phyloP scores from a whole-genome alignment of 495 filamentous ascomycete species.

The Alectoria sarmentosa region DNA sequence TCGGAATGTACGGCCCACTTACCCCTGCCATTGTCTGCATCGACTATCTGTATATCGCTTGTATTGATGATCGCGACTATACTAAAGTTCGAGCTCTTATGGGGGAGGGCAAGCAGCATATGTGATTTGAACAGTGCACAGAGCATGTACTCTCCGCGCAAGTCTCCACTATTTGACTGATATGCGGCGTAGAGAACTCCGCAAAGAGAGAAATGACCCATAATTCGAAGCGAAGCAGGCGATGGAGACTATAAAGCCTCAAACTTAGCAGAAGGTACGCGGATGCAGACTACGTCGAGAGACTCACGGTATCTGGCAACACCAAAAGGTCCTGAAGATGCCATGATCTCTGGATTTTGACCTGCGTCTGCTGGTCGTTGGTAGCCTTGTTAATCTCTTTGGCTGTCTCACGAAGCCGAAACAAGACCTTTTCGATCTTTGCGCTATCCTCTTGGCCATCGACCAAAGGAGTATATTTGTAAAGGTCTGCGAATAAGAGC shows the following conservation, averaged over 20 bases:
- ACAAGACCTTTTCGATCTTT: conserved; percentile 68
- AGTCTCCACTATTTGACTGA: conserved; percentile 51
- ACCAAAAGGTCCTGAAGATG: conserved; percentile 68
- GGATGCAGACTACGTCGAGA: not conserved
- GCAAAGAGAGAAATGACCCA: conserved; percentile 79
- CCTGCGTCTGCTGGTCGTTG: conserved; percentile 44
- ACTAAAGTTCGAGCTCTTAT: conserved; percentile 56
- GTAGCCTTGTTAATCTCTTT: conserved; percentile 72
- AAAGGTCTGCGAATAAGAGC: conserved; percentile 74
- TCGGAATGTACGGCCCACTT: conserved; percentile 20
- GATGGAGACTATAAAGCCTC: conserved; percentile 30
- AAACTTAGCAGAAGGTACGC: conserved; percentile 1
- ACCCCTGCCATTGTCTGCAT: conserved; percentile 79
- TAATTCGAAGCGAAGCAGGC: conserved; percentile 54
- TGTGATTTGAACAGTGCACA: conserved; percentile 80
- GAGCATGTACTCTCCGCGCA: conserved; percentile 75
- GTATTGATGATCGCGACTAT: conserved; percentile 71
- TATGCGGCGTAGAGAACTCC: conserved; percentile 84
- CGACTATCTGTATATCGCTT: conserved; percentile 63
- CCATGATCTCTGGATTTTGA: conserved; percentile 64
- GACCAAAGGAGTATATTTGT: conserved; percentile 70
- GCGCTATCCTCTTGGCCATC: conserved; percentile 77
- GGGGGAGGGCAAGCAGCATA: conserved; percentile 65
- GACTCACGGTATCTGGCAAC: conserved; percentile 62
- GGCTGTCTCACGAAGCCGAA: conserved; percentile 62